Evolutionary conservation across 1,284 basidiomycete genomes (phyloP).

Genomic region (Sphagnurus paluster): DNA sequence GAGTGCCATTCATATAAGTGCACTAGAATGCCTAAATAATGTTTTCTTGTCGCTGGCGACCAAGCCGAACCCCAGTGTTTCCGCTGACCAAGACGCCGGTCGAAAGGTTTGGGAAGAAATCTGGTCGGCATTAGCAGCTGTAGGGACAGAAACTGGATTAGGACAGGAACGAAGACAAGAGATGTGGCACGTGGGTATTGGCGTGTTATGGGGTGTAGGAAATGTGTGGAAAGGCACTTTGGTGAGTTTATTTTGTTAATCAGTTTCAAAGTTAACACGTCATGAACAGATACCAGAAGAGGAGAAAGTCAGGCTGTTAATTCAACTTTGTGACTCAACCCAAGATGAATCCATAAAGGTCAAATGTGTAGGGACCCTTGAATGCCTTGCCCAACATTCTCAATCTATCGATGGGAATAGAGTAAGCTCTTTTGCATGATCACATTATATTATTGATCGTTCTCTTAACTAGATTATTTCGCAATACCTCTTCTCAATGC

Average conservation of each 20-base stretch:
- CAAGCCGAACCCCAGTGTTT: conserved; percentile 37
- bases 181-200: conserved; percentile 72
- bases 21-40: conserved; percentile 91
- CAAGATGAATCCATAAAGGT: conserved; percentile 60
- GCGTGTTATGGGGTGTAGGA: conserved; percentile 80
- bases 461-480: conserved; percentile 58
- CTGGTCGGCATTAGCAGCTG: conserved; percentile 53
- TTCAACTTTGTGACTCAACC: conserved; percentile 61
- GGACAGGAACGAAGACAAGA: conserved; percentile 68
- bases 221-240: conserved; percentile 66
- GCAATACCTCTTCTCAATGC: conserved; percentile 61
- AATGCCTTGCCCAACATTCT: conserved; percentile 74
- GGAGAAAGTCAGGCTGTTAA: conserved; percentile 66
- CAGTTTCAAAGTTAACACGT: conserved; percentile 9
- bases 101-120: conserved; percentile 58
- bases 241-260: conserved; percentile 33
- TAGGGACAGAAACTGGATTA: conserved; percentile 60
- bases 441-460: conserved; percentile 1
- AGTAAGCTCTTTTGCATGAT: conserved; percentile 39
- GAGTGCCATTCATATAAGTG: conserved; percentile 78
- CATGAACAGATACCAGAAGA: conserved; percentile 47
- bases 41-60: conserved; percentile 76
- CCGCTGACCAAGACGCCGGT: conserved; percentile 50
- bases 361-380: conserved; percentile 81
- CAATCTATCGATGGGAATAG: conserved; percentile 69